Percentiles rank a stretch among this genome's conserved stretches.
These are phyloP conservation scores for Daldinia concentrica DNA, from an alignment of 495 filamentous ascomycete genomes.

Conservation along the genomic window DNA sequence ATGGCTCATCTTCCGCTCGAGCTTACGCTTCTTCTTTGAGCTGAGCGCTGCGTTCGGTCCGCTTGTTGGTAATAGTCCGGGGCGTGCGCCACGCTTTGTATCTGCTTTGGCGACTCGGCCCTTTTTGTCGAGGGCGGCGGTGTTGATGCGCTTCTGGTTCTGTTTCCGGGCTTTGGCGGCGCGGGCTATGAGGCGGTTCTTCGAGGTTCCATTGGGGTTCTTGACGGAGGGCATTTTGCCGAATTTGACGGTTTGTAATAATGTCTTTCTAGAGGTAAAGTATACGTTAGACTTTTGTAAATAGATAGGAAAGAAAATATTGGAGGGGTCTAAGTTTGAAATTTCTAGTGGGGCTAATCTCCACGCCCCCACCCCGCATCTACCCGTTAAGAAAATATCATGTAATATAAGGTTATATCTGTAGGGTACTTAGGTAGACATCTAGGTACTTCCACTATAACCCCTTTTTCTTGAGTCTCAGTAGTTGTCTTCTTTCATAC, in stretches of 20 bases:
- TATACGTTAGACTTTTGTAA: too few relatives aligned
- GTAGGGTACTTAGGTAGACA: not conserved
- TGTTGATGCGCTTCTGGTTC: constrained; percentile 39
- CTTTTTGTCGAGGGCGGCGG: constrained; percentile 23
- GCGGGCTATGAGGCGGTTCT: constrained; percentile 52
- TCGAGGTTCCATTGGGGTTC: constrained; percentile 58
- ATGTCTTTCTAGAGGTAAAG: too few relatives aligned
- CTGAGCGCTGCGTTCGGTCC: constrained; percentile 52
- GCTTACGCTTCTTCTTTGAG: constrained; percentile 56
- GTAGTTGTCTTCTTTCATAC: not conserved
- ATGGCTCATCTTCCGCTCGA: constrained; percentile 52
- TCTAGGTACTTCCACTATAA: not conserved
- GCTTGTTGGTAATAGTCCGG: constrained; percentile 55
- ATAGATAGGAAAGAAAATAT: not conserved
- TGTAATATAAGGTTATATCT: too few relatives aligned
- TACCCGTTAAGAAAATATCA: too few relatives aligned
- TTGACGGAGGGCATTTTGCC: constrained; percentile 54
- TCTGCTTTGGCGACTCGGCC: constrained; percentile 48
- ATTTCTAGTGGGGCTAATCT: constrained; percentile 21
- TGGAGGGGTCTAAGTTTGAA: constrained; percentile 2
- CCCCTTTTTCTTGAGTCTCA: not conserved
- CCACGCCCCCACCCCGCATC: not conserved
- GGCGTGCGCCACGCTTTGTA: constrained; percentile 47
- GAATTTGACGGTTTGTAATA: not conserved
- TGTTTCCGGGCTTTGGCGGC: constrained; percentile 46